Percentiles rank a stretch among this genome's conserved stretches.
Conservation (phyloP, 495 filamentous ascomycete genomes). For the Cryomyces minteri region DNA sequence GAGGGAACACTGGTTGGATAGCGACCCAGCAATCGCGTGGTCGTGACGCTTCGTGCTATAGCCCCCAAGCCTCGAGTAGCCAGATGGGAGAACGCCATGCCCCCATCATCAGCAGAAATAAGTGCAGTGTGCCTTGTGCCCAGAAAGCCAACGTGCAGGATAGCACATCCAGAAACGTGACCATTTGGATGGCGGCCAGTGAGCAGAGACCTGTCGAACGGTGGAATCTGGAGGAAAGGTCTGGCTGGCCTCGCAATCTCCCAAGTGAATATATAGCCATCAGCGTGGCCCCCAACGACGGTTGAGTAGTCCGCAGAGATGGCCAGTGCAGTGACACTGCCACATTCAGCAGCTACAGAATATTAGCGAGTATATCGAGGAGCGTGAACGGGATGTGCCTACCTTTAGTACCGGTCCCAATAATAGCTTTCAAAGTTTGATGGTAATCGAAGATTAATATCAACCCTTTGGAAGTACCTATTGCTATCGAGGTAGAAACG, state of each 20-base stretch:
- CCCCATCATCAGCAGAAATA: conserved; percentile 89
- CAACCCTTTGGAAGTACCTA: conserved; percentile 88
- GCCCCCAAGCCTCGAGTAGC: conserved; percentile 81
- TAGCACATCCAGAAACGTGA: conserved; percentile 53
- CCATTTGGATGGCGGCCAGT: conserved; percentile 55
- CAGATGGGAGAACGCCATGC: conserved; percentile 96
- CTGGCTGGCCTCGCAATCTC: conserved; percentile 62
- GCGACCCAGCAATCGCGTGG: conserved; percentile 73
- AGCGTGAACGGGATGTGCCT: conserved; percentile 8
- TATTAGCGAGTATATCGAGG: conserved; percentile 9
- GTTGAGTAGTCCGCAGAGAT: conserved; percentile 89
- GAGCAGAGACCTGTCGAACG: conserved; percentile 45
- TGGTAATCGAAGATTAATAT: conserved; percentile 93
- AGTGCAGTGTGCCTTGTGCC: conserved; percentile 87
- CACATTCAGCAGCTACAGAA: conserved; percentile 64
- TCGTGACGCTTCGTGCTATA: conserved; percentile 70
- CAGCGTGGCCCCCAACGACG: conserved; percentile 74
- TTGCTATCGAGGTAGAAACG: conserved; percentile 75
- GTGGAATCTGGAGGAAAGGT: conserved; percentile 78
- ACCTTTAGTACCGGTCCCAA: conserved; percentile 92
- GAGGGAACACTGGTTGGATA: conserved; percentile 47
- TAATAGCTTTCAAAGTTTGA: conserved; percentile 81
- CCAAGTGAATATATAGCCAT: conserved; percentile 93
- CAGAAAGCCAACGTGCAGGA: conserved; percentile 88
- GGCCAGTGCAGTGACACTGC: conserved; percentile 69